These are phyloP conservation scores for Tetrapyrgos nigripes DNA, from an alignment of 1,284 basidiomycete genomes.

Conservation along the genomic window DNA sequence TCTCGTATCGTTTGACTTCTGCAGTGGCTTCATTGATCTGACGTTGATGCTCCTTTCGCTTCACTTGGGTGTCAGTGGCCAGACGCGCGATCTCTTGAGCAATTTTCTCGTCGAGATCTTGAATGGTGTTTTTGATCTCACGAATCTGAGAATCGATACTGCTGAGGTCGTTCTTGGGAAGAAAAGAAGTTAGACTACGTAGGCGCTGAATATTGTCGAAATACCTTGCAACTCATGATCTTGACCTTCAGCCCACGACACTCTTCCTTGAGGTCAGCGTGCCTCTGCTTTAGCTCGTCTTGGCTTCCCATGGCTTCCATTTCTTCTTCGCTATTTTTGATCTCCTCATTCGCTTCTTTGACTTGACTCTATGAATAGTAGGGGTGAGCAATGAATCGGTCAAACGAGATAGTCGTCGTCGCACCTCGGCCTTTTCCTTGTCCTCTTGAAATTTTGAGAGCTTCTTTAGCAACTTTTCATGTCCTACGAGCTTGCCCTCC, in stretches of 20 bases:
- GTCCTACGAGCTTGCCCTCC: conserved; percentile 52
- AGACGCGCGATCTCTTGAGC: conserved; percentile 59
- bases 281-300: conserved; percentile 54
- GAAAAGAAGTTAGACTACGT: conserved; percentile 3
- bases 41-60: conserved; percentile 60
- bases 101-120: conserved; percentile 58
- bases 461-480: conserved; percentile 54
- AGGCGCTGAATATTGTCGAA: conserved; percentile 1
- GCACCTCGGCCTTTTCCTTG: conserved; percentile 55
- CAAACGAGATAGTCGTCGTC: background rate
- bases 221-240: conserved; percentile 55
- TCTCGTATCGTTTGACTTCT: conserved; percentile 42
- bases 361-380: conserved; percentile 41
- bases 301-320: conserved; percentile 56
- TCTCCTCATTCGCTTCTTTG: conserved; percentile 49
- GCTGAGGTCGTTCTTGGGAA: conserved; percentile 55
- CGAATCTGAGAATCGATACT: conserved; percentile 52
- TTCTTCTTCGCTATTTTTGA: conserved; percentile 55
- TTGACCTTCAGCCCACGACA: conserved; percentile 53
- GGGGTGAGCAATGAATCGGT: background rate
- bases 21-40: conserved; percentile 52
- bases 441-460: conserved; percentile 59
- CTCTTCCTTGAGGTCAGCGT: conserved; percentile 48
- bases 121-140: conserved; percentile 51
- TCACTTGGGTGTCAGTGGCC: conserved; percentile 62